Evolutionary conservation across 1,284 basidiomycete genomes (phyloP).

Genomic region (Irpex sp.): DNA sequence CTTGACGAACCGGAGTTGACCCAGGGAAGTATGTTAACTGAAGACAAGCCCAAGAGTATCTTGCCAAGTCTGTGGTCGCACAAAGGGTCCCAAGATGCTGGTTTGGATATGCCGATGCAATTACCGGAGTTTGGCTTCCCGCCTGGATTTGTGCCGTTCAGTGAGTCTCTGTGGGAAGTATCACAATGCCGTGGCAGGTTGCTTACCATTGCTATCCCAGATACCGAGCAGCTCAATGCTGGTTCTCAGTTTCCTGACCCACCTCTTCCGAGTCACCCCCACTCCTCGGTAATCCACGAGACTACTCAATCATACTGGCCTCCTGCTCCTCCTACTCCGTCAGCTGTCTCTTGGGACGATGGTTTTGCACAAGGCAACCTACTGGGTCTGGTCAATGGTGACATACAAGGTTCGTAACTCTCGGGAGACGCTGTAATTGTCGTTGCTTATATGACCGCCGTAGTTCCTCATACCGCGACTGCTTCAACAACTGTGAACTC

Average conservation of each 20-base stretch:
- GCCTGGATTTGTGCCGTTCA: neutral
- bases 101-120: no score
- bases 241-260: neutral
- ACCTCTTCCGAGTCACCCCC: neutral
- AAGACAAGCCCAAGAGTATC: no score
- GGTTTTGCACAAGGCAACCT: no score
- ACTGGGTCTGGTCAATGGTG: no score
- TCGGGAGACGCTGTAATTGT: no score
- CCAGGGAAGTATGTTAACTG: neutral
- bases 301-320: neutral
- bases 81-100: no score
- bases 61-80: no score
- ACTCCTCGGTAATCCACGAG: neutral
- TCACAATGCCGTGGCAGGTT: neutral
- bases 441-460: no score
- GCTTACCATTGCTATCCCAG: neutral
- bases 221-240: neutral
- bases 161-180: neutral
- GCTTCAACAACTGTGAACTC: neutral
- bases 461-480: no score
- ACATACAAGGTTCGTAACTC: no score
- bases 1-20: neutral
- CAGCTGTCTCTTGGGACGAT: no score
- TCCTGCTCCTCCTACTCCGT: neutral
- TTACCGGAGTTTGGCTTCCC: neutral